Evolutionary conservation across 371 early-diverging fungal species (phyloP).

Genomic region (Zychaea mexicana): DNA sequence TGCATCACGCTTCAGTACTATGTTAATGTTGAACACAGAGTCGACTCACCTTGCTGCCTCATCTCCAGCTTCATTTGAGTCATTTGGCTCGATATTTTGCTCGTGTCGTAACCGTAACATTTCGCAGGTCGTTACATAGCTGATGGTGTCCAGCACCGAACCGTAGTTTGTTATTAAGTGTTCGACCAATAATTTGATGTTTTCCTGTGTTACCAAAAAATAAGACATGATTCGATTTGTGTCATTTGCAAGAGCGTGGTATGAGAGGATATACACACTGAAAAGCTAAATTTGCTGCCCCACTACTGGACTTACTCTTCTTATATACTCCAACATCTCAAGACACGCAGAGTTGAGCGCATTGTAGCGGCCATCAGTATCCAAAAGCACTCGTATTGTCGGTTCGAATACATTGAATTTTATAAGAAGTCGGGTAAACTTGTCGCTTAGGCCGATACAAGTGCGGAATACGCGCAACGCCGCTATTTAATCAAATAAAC

Average conservation of each 20-base stretch:
- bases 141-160: conserved; percentile 58
- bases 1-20: too few relatives aligned
- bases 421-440: conserved; percentile 71
- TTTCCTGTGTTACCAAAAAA: conserved; percentile 59
- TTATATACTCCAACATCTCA: conserved; percentile 82
- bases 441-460: conserved; percentile 75
- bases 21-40: too few relatives aligned
- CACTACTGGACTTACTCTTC: conserved; percentile 61
- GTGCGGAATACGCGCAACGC: conserved; percentile 80
- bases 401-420: conserved; percentile 69
- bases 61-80: conserved; percentile 20
- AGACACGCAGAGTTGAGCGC: conserved; percentile 86
- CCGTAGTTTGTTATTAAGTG: conserved; percentile 73
- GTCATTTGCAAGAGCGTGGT: background rate
- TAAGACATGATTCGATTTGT: background rate
- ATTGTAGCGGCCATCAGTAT: conserved; percentile 74
- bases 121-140: conserved; percentile 65
- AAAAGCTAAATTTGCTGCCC: too few relatives aligned
- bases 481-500: conserved; percentile 37
- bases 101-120: conserved; percentile 61
- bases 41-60: conserved; percentile 15
- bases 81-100: conserved; percentile 37
- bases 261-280: background rate
- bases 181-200: conserved; percentile 67
- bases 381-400: conserved; percentile 64